Evolutionary conservation across 2,329 filamentous ascomycete genomes (phyloP), one percentile per base, ranked within the genome.

Genomic region (Hymenoscyphus fraxineus): DNA sequence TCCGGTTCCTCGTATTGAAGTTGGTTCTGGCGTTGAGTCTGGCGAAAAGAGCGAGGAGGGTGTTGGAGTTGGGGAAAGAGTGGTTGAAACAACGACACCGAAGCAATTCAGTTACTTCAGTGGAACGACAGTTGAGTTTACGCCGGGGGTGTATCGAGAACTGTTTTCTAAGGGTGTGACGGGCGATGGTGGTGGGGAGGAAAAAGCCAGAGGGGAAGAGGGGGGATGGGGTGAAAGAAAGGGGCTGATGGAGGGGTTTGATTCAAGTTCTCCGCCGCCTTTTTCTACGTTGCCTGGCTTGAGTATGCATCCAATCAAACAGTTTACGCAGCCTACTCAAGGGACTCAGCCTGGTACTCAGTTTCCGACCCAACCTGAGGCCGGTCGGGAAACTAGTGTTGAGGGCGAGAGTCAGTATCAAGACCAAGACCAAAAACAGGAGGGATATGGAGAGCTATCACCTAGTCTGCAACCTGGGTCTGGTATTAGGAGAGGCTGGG

Each of bases 91-190:
- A 16, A 22, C 40, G n/a, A 32, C 27, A 9, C 22, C 39, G 7
- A 39, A 19, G 27, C 15, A 60, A 41, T 27, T 60, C 39, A 44
- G 38, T 16, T 60, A 41, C 16, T 22, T 44, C 12, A 60, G 58
- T 35, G 58, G 58, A 3, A 60, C 58, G 3, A 60, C 58, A 22
- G 39, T 60, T 22, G 58, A 51, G 15, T 51, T 51, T 51, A 60
- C 58, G 22, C 47, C 47, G 1, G 47, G 19, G 22, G 47, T 54
- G 13, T 54, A 27, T 12, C 10, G 19, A 12, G 47, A 54, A 22
- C 1, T 54, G 6, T 16, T 41, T 27, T 2, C 27, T 3, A 16
- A 27, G 40, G 58, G 27, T 16, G 3, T 51, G 40, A 60, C 5
- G 4, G 2, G 3, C 16, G 27, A 13, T 51, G 27, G 32, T 3